Base-by-base conservation (phyloP, 164 flowering plant species). In the Stephania yunnanensis region DNA sequence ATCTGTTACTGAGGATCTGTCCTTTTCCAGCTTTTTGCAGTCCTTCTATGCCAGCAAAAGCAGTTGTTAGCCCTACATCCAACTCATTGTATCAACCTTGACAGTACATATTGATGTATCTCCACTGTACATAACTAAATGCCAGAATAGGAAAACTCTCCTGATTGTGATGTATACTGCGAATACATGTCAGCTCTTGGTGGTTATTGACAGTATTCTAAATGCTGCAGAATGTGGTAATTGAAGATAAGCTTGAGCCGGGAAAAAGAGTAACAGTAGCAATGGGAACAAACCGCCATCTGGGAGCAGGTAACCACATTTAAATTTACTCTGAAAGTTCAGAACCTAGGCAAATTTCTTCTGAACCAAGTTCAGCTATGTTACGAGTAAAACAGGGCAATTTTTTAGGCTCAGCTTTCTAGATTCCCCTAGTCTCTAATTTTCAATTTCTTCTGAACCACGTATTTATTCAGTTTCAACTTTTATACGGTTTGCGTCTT, bases 201-300 rank as follows among this genome's bases (percentile, higher is more conserved):
- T 36, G 42, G 7, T 78, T 6, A 6, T 65, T 79, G 75, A 68
- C 25, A 69, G 10, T 17, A 5, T 29, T 4, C 61, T 4, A 42
- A 58, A 30, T 42, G 70, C 13, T 87, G 92, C 95, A 95, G 99
- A 85, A 85, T 84, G 86, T 95, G 77, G 81, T 85, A 20, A 76
- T 95, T 80, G 89, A 92, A 66, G 85, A 89, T 87, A 85, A 71
- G 66, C 85, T 91, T 78, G 93, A 90, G 74, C 92, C 97, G 69
- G 94, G 95, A 68, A 69, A 45, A 63, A 89, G 98, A 71, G 93
- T 95, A 10, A 95, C 99, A 72, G 95, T 95, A 8, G 92, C 92
- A 22, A 93, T 95, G 99, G 98, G 99, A 73, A 80, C 84, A 71
- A 69, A 89, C 73, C 91, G 93, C 76, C 79, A 85, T 76, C 81